phyloP scores from a whole-genome alignment of 192 early-diverging fungal species.

The Blastocladiella britannica region DNA sequence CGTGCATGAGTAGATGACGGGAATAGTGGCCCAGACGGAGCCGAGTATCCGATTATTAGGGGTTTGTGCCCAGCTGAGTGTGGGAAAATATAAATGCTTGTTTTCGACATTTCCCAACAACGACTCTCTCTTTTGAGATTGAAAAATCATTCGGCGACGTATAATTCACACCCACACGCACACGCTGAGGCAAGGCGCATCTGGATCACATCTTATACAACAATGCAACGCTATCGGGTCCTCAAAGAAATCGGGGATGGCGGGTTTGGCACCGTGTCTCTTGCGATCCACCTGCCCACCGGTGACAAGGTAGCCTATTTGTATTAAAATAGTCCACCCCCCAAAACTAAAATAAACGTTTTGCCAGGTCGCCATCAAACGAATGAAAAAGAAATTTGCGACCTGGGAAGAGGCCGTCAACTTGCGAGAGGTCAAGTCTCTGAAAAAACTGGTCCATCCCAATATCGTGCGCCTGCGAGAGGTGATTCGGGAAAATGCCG shows the following conservation, averaged over 20 bases:
- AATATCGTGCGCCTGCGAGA: slow-evolving; percentile 73
- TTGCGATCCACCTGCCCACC: slow-evolving; percentile 37
- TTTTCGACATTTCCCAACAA: too few species aligned
- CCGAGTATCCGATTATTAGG: too few species aligned
- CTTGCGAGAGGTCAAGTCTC: slow-evolving; percentile 63
- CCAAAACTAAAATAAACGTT: not conserved
- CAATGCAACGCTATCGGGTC: slow-evolving; percentile 24
- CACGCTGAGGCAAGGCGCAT: too few species aligned
- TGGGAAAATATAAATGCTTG: too few species aligned
- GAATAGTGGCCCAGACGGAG: too few species aligned
- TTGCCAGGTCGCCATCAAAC: slow-evolving; percentile 64
- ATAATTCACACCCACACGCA: too few species aligned
- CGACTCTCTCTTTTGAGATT: too few species aligned
- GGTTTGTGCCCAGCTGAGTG: too few species aligned
- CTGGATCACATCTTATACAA: not conserved
- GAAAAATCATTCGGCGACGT: too few species aligned
- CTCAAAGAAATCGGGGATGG: slow-evolving; percentile 58
- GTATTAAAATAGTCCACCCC: not conserved
- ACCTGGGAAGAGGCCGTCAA: slow-evolving; percentile 45
- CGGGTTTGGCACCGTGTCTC: slow-evolving; percentile 58
- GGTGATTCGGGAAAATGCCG: slow-evolving; percentile 63
- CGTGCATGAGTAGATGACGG: too few species aligned
- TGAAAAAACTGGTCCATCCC: slow-evolving; percentile 52
- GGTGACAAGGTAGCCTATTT: slow-evolving; percentile 35
- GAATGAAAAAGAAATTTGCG: slow-evolving; percentile 66